Evolutionary conservation across 345 rosid genomes (phyloP).

Genomic region (Excoecaria agallocha): DNA sequence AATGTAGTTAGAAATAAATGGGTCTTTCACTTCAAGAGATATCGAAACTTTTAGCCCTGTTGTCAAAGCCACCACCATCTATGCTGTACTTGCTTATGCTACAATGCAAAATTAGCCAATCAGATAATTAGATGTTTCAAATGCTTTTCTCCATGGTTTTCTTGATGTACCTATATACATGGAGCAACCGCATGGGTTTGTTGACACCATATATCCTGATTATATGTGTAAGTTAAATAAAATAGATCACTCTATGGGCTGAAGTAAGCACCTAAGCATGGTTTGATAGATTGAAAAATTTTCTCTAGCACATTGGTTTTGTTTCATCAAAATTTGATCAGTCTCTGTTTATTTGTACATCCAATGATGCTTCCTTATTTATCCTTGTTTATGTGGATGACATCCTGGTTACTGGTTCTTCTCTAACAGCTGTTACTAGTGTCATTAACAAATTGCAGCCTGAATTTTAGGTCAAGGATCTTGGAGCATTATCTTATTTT

Average conservation of each 20-base stretch:
- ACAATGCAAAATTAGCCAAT: background rate
- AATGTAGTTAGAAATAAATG: background rate
- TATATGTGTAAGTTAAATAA: background rate
- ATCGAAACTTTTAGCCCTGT: background rate
- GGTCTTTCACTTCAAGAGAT: background rate
- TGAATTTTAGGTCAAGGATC: background rate
- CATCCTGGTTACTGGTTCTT: background rate
- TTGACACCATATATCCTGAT: background rate
- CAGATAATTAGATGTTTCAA: background rate
- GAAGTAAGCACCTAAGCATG: background rate
- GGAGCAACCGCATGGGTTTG: background rate
- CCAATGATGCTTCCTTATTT: background rate
- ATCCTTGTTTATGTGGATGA: too few species aligned
- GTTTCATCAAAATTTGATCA: background rate
- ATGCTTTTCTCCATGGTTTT: background rate
- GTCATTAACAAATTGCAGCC: too few species aligned
- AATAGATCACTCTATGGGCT: too few species aligned
- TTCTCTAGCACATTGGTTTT: background rate
- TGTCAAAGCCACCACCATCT: background rate
- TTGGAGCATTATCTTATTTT: background rate
- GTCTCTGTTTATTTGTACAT: too few species aligned
- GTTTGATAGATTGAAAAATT: background rate
- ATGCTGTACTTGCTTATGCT: background rate
- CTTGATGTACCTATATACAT: too few species aligned
- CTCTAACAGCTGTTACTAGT: too few species aligned